Evolutionary conservation across 352 stramenopile species (phyloP).

Genomic region (Phytophthora podocarpi): DNA sequence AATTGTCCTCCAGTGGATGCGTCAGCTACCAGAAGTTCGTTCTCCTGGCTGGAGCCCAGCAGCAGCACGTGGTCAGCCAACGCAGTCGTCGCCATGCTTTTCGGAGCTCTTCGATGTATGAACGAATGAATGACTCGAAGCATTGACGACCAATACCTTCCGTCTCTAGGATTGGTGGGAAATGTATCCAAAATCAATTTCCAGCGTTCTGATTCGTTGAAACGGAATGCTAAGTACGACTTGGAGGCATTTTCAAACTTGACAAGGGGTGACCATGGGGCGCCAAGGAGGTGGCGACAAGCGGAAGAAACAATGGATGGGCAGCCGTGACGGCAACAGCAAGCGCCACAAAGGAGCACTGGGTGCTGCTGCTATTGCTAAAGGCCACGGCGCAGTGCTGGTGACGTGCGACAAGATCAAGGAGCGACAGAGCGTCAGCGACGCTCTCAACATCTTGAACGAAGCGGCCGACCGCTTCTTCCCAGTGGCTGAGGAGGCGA

Average conservation of each 20-base stretch:
- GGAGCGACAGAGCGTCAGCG: slow-evolving; percentile 71
- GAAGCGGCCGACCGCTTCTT: slow-evolving; percentile 73
- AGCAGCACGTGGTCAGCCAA: slow-evolving; percentile 69
- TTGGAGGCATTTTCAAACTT: no score
- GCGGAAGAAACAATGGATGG: slow-evolving; percentile 65
- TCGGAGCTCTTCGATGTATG: slow-evolving; percentile 9
- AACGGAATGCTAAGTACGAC: background rate
- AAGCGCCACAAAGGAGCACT: slow-evolving; percentile 72
- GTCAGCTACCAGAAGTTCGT: slow-evolving; percentile 66
- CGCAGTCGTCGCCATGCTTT: slow-evolving; percentile 45
- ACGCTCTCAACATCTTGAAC: slow-evolving; percentile 80
- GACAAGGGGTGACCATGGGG: slow-evolving; percentile 33
- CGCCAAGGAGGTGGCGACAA: slow-evolving; percentile 46
- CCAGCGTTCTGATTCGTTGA: slow-evolving; percentile 25
- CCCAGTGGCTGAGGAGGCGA: slow-evolving; percentile 30
- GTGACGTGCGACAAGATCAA: slow-evolving; percentile 83
- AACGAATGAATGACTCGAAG: slow-evolving; percentile 14
- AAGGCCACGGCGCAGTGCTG: slow-evolving; percentile 62
- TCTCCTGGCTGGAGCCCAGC: slow-evolving; percentile 70
- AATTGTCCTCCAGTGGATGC: slow-evolving; percentile 65
- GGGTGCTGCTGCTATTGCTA: slow-evolving; percentile 53
- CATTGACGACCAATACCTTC: slow-evolving; percentile 28
- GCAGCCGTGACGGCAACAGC: slow-evolving; percentile 35
- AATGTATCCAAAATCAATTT: background rate
- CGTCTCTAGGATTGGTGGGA: slow-evolving; percentile 25